Conservation (phyloP, 192 early-diverging fungal genomes). For the Linnemannia exigua region DNA sequence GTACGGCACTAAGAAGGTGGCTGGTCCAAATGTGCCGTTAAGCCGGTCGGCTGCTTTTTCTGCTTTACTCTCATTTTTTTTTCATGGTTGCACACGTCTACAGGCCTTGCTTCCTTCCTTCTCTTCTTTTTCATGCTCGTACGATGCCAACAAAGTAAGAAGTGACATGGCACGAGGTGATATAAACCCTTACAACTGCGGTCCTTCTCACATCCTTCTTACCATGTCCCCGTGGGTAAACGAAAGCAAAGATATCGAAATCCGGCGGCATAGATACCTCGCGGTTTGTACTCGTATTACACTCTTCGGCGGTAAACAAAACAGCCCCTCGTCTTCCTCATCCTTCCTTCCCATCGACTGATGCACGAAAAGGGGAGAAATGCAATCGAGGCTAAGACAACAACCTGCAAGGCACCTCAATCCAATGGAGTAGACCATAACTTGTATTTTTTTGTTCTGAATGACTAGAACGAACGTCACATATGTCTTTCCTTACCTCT, state of each 20-base stretch:
- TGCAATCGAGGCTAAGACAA: constrained; percentile 2
- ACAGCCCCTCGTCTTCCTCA: not conserved
- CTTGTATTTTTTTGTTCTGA: not conserved
- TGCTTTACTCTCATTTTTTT: not conserved
- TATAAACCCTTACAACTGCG: not conserved
- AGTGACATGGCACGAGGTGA: no score
- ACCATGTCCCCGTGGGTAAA: constrained; percentile 2
- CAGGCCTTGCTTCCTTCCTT: not conserved
- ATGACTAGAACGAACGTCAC: not conserved
- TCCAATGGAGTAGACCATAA: not conserved
- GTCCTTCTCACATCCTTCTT: not conserved
- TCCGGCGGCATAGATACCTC: constrained; percentile 7
- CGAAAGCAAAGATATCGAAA: not conserved
- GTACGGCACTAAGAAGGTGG: not conserved
- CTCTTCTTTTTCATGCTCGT: not conserved
- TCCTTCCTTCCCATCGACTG: not conserved
- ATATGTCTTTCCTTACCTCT: not conserved
- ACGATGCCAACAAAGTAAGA: not conserved
- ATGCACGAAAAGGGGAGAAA: not conserved
- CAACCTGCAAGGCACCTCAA: not conserved
- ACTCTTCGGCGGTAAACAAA: not conserved
- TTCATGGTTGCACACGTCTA: not conserved
- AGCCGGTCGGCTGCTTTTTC: constrained; percentile 7
- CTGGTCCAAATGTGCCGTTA: not conserved
- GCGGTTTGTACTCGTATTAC: not conserved